phyloP scores from a whole-genome alignment of 176 grass and related monocot species.

The Juncus effusus region DNA sequence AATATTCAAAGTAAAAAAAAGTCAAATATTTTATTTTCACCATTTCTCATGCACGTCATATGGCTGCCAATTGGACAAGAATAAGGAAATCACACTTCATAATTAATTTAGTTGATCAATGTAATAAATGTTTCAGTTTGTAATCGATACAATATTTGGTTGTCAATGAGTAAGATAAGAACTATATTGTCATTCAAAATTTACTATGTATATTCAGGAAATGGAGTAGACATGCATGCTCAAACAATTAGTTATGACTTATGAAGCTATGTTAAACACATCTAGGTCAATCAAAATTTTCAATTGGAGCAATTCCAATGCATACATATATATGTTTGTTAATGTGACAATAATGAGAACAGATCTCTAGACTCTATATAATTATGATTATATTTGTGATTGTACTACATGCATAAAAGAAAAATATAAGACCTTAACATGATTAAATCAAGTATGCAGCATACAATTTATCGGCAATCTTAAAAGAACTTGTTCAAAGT shows the following conservation, averaged over 20 bases:
- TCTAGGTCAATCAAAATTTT: constrained; percentile 5
- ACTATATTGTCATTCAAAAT: constrained; percentile 14
- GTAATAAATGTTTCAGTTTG: too few species aligned
- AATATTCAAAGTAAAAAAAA: too few species aligned
- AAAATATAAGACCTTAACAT: too few species aligned
- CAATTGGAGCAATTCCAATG: constrained; percentile 18
- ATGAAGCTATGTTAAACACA: not conserved
- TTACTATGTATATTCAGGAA: constrained; percentile 14
- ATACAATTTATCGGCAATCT: too few species aligned
- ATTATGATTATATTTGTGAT: not conserved
- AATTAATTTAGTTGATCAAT: too few species aligned
- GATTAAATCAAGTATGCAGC: too few species aligned
- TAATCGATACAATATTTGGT: not conserved
- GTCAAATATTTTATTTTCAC: too few species aligned
- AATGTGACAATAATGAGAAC: constrained; percentile 17
- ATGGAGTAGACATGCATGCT: constrained; percentile 20
- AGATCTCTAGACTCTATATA: not conserved
- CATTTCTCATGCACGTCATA: too few species aligned
- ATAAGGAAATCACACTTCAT: too few species aligned
- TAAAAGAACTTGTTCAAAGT: too few species aligned
- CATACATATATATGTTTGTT: constrained; percentile 14
- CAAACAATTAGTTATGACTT: constrained; percentile 10
- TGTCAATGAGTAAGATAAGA: not conserved
- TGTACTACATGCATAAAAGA: not conserved
- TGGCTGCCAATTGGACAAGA: too few species aligned